Percentiles rank a stretch among this genome's conserved stretches.
Evolutionary conservation across 2,329 filamentous ascomycete genomes (phyloP).

Genomic region (Sporothrix mexicana): DNA sequence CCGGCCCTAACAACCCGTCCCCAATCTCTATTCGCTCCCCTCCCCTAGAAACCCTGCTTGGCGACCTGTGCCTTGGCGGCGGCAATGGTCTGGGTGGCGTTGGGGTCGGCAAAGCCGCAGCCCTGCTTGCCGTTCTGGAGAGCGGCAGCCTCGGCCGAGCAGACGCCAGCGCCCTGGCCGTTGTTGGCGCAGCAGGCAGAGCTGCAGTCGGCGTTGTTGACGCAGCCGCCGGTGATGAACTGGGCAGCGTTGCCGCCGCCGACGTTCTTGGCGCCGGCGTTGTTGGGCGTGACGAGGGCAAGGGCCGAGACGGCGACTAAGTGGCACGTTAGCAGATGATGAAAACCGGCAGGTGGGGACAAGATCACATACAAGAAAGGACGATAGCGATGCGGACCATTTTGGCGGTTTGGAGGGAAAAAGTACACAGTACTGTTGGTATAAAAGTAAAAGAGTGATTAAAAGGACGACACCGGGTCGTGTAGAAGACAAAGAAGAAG

Average conservation of each 20-base stretch:
- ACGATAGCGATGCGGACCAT: conserved; percentile 44
- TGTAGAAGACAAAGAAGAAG: conserved; percentile 11
- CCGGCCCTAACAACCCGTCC: background rate
- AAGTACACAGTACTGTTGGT: conserved; percentile 32
- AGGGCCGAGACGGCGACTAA: conserved; percentile 41
- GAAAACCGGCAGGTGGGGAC: background rate
- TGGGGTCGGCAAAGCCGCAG: conserved; percentile 45
- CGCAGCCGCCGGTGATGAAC: conserved; percentile 47
- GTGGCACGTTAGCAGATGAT: background rate
- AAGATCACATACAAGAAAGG: conserved; percentile 40
- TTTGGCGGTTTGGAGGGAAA: conserved; percentile 35
- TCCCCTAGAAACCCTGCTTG: conserved; percentile 43
- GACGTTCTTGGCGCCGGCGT: conserved; percentile 44
- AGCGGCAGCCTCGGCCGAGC: conserved; percentile 43
- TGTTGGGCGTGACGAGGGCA: conserved; percentile 43
- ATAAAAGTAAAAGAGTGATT: background rate
- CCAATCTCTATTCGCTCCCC: background rate
- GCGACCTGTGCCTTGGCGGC: conserved; percentile 44
- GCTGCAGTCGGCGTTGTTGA: conserved; percentile 43
- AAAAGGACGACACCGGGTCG: conserved; percentile 33
- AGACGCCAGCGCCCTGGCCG: conserved; percentile 42
- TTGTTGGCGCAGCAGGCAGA: conserved; percentile 42
- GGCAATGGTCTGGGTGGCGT: conserved; percentile 42
- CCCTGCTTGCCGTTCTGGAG: conserved; percentile 46
- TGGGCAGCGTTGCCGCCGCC: conserved; percentile 42